Base-by-base conservation (phyloP, 768 basidiomycete genomes). In the Boletus subcaerulescens region DNA sequence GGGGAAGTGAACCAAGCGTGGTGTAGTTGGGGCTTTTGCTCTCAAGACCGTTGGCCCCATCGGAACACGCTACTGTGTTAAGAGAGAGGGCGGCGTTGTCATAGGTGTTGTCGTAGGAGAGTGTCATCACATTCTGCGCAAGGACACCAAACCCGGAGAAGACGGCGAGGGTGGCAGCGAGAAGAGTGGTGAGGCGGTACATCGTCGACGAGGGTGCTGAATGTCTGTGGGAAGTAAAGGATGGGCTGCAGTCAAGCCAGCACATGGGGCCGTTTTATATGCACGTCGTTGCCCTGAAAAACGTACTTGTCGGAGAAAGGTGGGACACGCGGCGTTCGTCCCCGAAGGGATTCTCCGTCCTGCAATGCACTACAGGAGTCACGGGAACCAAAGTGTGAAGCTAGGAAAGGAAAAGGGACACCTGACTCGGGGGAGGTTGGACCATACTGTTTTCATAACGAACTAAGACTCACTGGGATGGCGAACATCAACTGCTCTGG, bases 71-170 rank as follows among this genome's bases (percentile, higher is more conserved):
- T 15, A 76, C 70, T 0, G 51, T 45, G 50, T 43, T 12, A 45
- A 76, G 68, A 39, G 69, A 60, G 45, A 65, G 64, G 46, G 1
- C 1, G 5, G 31, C 29, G 45, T 70, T 61, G 59, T 74, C 76
- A 53, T 77, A 78, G 9, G 52, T 66, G 22, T 36, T 41, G 64
- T 78, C 77, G 41, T 67, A 77, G 10, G 75, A 61, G 44, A 77
- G 70, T 6, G 70, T 66, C 40, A 53, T 32, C 32, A 48, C 5
- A 11, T 11, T 39, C 38, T 69, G 64, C 11, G 70, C 62, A 48
- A 56, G 47, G 48, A 58, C 61, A 33, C 55, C 45, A 15, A 66
- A 61, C 40, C 48, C 50, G 32, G 63, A 53, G 49, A 42, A 17
- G 1, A 64, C 40, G 14, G 61, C 14, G 33, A 65, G 50, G 52